phyloP scores from a whole-genome alignment of 768 basidiomycete species.

The Hebeloma cylindrosporum region DNA sequence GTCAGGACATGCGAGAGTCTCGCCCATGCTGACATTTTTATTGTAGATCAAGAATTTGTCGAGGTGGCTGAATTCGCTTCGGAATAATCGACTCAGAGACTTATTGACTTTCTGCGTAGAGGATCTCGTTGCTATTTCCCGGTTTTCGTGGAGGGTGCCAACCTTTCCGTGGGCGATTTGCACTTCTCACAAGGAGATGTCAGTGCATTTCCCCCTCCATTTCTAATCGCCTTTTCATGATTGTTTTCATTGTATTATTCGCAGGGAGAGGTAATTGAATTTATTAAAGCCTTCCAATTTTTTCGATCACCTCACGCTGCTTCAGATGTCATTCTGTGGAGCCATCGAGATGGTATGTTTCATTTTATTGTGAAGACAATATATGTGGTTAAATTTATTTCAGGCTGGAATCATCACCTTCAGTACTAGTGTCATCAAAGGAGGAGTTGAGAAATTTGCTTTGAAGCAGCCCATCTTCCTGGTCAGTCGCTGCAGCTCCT shows the following conservation, averaged over 20 bases:
- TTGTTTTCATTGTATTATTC: slow-evolving; percentile 14
- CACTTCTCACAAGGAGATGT: slow-evolving; percentile 82
- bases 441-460: slow-evolving; percentile 70
- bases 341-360: slow-evolving; percentile 69
- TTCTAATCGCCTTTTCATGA: not conserved
- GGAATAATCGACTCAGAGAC: not conserved
- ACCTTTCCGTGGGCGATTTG: slow-evolving; percentile 74
- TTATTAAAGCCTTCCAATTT: not conserved
- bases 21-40: too few species aligned
- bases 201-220: slow-evolving; percentile 5
- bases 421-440: slow-evolving; percentile 70
- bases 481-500: slow-evolving; percentile 34
- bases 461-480: slow-evolving; percentile 75
- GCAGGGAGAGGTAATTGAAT: slow-evolving; percentile 53
- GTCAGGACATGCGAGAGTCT: too few species aligned
- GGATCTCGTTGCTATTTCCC: slow-evolving; percentile 77
- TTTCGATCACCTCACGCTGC: not conserved
- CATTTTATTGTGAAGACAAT: not conserved
- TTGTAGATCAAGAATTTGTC: slow-evolving; percentile 75
- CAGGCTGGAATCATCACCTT: slow-evolving; percentile 74
- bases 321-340: slow-evolving; percentile 69
- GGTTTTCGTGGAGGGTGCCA: slow-evolving; percentile 74
- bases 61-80: slow-evolving; percentile 32
- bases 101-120: slow-evolving; percentile 26
- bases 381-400: not conserved